A percentile compares a stretch with the other conserved stretches of the same genome.
Evolutionary conservation across 305 asterid genomes (phyloP).

Genomic region (Solanum chacoense): DNA sequence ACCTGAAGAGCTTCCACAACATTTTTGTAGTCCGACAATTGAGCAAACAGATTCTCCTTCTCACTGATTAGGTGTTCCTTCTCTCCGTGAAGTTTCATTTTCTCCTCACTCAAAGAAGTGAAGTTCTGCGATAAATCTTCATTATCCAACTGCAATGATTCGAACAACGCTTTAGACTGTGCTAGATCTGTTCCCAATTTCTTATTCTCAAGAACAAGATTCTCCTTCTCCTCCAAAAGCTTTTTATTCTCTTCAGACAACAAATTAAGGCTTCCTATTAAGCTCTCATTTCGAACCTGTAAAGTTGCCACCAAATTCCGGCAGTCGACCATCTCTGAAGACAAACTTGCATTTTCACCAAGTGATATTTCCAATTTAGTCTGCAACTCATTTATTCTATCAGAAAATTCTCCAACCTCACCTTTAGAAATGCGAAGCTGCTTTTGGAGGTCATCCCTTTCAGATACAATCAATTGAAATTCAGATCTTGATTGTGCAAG

Average conservation of each 20-base stretch:
- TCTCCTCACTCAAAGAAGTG: conserved; percentile 40
- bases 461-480: conserved; percentile 38
- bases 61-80: conserved; percentile 33
- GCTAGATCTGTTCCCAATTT: conserved; percentile 41
- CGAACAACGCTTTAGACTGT: conserved; percentile 35
- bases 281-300: conserved; percentile 50
- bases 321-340: conserved; percentile 55
- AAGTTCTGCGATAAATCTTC: conserved; percentile 18
- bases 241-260: conserved; percentile 46
- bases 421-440: conserved; percentile 47
- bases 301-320: conserved; percentile 39
- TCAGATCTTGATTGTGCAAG: conserved; percentile 45
- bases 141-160: conserved; percentile 35
- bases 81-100: conserved; percentile 41
- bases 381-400: conserved; percentile 53
- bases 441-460: conserved; percentile 45
- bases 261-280: conserved; percentile 28
- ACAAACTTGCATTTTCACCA: conserved; percentile 50
- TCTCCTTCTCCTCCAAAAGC: conserved; percentile 38
- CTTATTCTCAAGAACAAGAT: conserved; percentile 40
- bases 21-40: conserved; percentile 34
- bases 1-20: conserved; percentile 40
- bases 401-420: conserved; percentile 44
- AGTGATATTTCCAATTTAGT: conserved; percentile 45
- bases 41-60: conserved; percentile 42